phyloP scores from a whole-genome alignment of 2,329 filamentous ascomycete species.

The Penicillium sp. region DNA sequence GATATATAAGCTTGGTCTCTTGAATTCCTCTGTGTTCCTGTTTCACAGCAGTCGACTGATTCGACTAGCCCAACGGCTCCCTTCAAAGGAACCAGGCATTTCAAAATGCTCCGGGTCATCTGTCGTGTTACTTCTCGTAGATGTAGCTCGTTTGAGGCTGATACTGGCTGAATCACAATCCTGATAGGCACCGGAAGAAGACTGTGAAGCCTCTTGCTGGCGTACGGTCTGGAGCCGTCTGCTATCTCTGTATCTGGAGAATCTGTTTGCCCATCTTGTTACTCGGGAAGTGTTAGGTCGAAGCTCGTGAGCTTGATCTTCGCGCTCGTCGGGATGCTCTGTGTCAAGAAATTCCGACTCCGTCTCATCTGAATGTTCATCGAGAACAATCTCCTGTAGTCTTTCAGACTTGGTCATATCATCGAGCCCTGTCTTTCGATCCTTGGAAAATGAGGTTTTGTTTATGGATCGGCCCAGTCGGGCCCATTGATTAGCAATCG shows the following conservation, averaged over 20 bases:
- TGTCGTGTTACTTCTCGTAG: constrained; percentile 15
- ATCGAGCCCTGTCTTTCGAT: not conserved
- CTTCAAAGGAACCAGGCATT: constrained; percentile 26
- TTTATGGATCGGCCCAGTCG: constrained; percentile 5
- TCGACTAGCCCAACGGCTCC: constrained; percentile 25
- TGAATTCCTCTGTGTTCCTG: not conserved
- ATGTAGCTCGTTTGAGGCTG: constrained; percentile 13
- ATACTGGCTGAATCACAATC: constrained; percentile 9
- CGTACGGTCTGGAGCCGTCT: constrained; percentile 4
- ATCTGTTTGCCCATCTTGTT: constrained; percentile 11
- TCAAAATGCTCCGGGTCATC: constrained; percentile 29
- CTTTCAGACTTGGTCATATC: not conserved
- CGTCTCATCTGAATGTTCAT: not conserved
- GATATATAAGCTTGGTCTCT: not conserved
- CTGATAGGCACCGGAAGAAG: constrained; percentile 10
- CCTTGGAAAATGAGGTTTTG: not conserved
- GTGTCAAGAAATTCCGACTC: constrained; percentile 1
- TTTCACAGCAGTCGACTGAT: constrained; percentile 18
- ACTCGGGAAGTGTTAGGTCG: constrained; percentile 10
- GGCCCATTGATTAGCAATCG: not conserved
- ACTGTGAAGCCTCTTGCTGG: constrained; percentile 10
- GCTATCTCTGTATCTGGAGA: constrained; percentile 15
- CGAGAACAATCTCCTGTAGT: not conserved
- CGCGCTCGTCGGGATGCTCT: not conserved
- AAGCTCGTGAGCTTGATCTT: constrained; percentile 5